Base-by-base conservation (phyloP, 2,329 filamentous ascomycete species). In the Orbilia blumenaviensis region DNA sequence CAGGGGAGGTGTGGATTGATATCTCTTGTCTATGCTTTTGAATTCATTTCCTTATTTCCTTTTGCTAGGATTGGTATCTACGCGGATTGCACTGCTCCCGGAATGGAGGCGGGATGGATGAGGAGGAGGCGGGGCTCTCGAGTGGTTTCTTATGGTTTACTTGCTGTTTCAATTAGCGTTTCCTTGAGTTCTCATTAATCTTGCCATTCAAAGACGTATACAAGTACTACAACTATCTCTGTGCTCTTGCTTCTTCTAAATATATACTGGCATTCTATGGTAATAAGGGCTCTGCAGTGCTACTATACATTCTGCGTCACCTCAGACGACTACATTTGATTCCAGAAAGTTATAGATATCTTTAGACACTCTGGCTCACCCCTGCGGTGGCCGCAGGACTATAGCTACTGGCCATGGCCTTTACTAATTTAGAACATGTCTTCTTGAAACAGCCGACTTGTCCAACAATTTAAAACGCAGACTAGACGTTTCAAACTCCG, bases 131-230 rank as follows among this genome's bases (percentile, higher is more conserved):
- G 60, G 27, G n/a, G 14, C 10, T 36, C 10, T 36, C 12, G n/a
- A 63, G 41, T 50, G 60, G 60, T 54, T 27, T 32, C 18, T n/a
- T 42, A 10, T 64, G 18, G 5, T 50, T 50, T 52, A 56, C 36
- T 52, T 46, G 32, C 48, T n/a, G 63, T 67, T 67, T 58, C 63
- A 18, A 67, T 48, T 67, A 54, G 63, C 63, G 63, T 58, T 67
- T 56, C 52, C 38, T 56, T 8, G 16, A 56, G 32, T 21, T 38
- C 3, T 3, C 16, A 56, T 56, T 48, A 10, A 34, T 34, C 29
- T 48, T 38, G 18, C 32, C n/a, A 56, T 56, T 38, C 52, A 54
- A n/a, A 54, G 29, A 38, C 29, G 18, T 56, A 56, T 38, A 56
- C 52, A 56, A 25, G 9, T n/a, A 34, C 5, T 34, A 56, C 32